Evolutionary conservation across 768 basidiomycete genomes (phyloP).

Genomic region (Mycena venus): DNA sequence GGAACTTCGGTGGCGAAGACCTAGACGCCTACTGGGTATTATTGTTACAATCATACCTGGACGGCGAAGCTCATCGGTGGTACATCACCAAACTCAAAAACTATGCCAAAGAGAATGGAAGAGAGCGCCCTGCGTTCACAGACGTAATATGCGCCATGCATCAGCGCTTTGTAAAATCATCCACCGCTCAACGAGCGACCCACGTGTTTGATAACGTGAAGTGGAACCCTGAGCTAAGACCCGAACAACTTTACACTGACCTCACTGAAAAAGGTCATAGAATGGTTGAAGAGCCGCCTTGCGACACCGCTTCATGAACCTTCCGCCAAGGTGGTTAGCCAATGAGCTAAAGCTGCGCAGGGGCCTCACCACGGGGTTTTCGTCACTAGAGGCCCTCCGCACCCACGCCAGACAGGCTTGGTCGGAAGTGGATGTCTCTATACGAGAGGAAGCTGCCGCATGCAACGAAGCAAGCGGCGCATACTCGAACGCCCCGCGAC

Average conservation of each 20-base stretch:
- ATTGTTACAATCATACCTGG: neutral
- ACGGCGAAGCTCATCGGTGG: neutral
- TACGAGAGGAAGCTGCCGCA: neutral
- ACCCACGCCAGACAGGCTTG: slow-evolving; percentile 7
- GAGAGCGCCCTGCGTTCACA: neutral
- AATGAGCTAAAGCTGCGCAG: neutral
- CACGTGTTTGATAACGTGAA: neutral
- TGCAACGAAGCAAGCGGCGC: too few species aligned
- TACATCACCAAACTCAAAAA: neutral
- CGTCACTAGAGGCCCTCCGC: neutral
- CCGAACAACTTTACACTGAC: slow-evolving; percentile 3
- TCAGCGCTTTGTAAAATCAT: neutral
- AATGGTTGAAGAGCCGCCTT: neutral
- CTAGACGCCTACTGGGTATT: neutral
- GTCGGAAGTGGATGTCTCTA: neutral
- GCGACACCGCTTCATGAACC: neutral
- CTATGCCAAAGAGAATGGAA: neutral
- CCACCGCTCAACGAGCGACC: neutral
- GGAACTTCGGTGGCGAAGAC: neutral
- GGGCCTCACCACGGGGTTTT: slow-evolving; percentile 1
- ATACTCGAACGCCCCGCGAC: too few species aligned
- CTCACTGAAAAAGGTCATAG: neutral
- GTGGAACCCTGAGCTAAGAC: neutral
- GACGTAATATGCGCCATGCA: slow-evolving; percentile 3
- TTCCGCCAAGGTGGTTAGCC: neutral